Percentiles rank a stretch among this genome's conserved stretches.
Conservation (phyloP, 371 early-diverging fungal species). For the Mucor piriformis region DNA sequence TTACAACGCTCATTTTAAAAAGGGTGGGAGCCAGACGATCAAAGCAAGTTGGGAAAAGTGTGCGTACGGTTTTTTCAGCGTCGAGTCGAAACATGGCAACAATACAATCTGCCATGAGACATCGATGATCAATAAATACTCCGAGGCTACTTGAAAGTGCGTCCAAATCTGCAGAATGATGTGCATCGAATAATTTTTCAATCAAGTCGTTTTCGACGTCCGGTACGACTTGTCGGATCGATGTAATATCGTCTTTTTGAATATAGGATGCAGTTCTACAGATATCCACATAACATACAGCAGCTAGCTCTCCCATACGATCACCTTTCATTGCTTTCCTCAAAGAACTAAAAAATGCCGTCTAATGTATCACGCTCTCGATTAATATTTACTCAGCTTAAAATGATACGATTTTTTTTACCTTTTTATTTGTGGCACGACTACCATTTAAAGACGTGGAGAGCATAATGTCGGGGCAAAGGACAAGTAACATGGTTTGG, state of each 20-base stretch:
- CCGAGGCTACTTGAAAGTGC: slow-evolving; percentile 45
- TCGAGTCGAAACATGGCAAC: slow-evolving; percentile 72
- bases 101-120: slow-evolving; percentile 67
- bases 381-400: too few relatives aligned
- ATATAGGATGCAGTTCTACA: slow-evolving; percentile 74
- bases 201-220: slow-evolving; percentile 74
- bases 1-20: slow-evolving; percentile 70
- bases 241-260: slow-evolving; percentile 55
- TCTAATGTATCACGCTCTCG: too few relatives aligned
- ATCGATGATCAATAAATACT: slow-evolving; percentile 44
- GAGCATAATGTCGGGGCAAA: slow-evolving; percentile 74
- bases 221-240: slow-evolving; percentile 60
- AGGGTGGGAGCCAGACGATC: slow-evolving; percentile 56
- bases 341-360: slow-evolving; percentile 65
- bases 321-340: slow-evolving; percentile 60
- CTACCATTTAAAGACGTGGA: slow-evolving; percentile 31
- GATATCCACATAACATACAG: slow-evolving; percentile 75
- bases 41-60: slow-evolving; percentile 61
- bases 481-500: slow-evolving; percentile 71
- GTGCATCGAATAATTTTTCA: slow-evolving; percentile 60
- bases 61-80: slow-evolving; percentile 57
- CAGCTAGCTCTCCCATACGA: slow-evolving; percentile 64
- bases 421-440: slow-evolving; percentile 42
- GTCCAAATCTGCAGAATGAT: slow-evolving; percentile 43
- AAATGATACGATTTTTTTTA: slow-evolving; percentile 3